Conservation (phyloP, 768 basidiomycete species). For the Sarcomyxa edulis region DNA sequence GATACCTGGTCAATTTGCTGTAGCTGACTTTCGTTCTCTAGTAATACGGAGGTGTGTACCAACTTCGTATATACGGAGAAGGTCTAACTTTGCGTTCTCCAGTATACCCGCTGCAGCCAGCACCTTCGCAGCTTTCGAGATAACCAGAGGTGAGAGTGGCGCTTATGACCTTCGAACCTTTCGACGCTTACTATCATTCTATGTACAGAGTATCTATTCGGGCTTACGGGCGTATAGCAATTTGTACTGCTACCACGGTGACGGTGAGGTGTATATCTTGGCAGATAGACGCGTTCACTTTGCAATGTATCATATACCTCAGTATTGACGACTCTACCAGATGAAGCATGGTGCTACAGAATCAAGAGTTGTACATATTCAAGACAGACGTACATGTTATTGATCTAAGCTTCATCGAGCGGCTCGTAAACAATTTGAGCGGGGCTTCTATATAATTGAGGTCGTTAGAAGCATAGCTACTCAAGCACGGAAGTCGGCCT, state of each 20-base stretch:
- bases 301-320: no score
- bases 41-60: slow-evolving; percentile 5
- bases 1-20: neutral
- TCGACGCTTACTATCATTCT: neutral
- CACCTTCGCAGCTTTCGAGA: slow-evolving; percentile 87
- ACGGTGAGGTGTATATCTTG: neutral
- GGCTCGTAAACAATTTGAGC: slow-evolving; percentile 3
- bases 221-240: slow-evolving; percentile 27
- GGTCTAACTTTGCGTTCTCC: slow-evolving; percentile 2
- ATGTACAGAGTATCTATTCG: slow-evolving; percentile 29
- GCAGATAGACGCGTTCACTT: no score
- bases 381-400: no score
- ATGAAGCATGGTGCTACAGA: no score
- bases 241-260: neutral
- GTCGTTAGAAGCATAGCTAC: neutral
- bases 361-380: no score
- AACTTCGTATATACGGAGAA: neutral
- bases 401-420: no score
- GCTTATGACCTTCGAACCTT: neutral
- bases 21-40: neutral
- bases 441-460: neutral
- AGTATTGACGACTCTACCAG: no score
- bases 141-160: slow-evolving; percentile 57
- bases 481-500: neutral
- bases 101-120: slow-evolving; percentile 90